These are phyloP conservation scores for Fraxinus excelsior DNA, from an alignment of 257 asterid genomes.

Conservation along the genomic window DNA sequence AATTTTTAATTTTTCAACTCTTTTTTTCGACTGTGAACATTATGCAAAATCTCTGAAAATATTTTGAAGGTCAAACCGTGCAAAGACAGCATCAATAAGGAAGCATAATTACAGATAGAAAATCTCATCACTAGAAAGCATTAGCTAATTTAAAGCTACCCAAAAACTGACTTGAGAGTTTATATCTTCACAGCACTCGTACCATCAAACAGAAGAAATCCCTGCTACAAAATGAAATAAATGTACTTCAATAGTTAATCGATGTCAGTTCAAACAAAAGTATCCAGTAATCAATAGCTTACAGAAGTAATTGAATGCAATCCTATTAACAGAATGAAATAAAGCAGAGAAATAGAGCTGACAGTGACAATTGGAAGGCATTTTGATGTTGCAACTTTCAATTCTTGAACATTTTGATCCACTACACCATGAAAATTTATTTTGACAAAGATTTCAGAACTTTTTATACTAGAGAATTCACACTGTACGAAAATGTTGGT, in stretches of 20 bases:
- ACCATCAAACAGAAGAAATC: conserved; percentile 20
- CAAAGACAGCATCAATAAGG: conserved; percentile 2
- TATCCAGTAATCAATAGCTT: background rate
- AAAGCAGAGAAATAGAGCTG: background rate
- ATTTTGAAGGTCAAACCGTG: conserved; percentile 17
- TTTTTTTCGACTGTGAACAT: background rate
- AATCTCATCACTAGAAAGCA: conserved; percentile 33
- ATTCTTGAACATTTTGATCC: background rate
- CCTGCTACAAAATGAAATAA: conserved; percentile 25
- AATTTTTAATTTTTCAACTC: background rate
- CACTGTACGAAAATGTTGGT: background rate
- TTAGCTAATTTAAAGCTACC: conserved; percentile 16
- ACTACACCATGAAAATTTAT: background rate
- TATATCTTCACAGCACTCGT: conserved; percentile 22
- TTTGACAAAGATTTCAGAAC: background rate
- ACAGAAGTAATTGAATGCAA: conserved; percentile 2
- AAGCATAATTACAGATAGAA: conserved; percentile 18
- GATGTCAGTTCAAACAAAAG: background rate
- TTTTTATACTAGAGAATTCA: too few species aligned
- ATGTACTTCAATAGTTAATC: background rate
- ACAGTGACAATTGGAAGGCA: background rate
- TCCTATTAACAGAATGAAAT: background rate
- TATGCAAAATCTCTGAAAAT: background rate
- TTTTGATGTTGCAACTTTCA: too few species aligned
- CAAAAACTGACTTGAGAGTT: background rate